phyloP scores from a whole-genome alignment of 2,329 filamentous ascomycete species.

The Magnaporthiopsis incrustans region DNA sequence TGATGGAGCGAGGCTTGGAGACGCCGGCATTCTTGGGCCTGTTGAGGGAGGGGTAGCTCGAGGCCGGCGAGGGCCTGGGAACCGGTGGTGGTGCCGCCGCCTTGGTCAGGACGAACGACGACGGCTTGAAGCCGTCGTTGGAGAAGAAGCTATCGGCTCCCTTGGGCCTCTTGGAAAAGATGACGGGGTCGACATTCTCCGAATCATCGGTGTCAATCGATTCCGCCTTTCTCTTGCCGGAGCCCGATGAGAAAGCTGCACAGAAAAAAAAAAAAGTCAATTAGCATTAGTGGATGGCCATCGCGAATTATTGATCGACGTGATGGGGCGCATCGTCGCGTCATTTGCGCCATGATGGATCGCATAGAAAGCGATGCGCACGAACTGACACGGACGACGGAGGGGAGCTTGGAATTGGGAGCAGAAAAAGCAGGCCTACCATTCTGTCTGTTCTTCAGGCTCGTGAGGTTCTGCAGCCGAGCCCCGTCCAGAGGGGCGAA shows the following conservation, averaged over 20 bases:
- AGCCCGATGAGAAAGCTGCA: constrained; percentile 31
- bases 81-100: constrained; percentile 24
- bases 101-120: constrained; percentile 37
- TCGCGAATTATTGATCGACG: not conserved
- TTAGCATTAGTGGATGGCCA: not conserved
- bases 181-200: constrained; percentile 54
- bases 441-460: constrained; percentile 71
- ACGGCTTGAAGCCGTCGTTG: constrained; percentile 42
- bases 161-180: constrained; percentile 54
- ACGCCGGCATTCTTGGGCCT: constrained; percentile 15
- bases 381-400: not conserved
- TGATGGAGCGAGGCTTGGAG: constrained; percentile 30
- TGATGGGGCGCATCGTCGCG: not conserved
- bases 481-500: constrained; percentile 65
- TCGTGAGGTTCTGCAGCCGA: constrained; percentile 64
- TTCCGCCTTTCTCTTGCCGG: constrained; percentile 52
- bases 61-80: constrained; percentile 19
- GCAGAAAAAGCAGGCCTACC: constrained; percentile 36
- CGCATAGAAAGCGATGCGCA: too few species aligned
- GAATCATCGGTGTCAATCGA: constrained; percentile 42
- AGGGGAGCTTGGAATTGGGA: not conserved
- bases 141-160: constrained; percentile 30
- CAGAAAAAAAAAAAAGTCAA: not conserved
- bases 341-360: not conserved
- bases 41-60: constrained; percentile 18